Conservation (phyloP, 768 basidiomycete species). For the Astraeus odoratus region DNA sequence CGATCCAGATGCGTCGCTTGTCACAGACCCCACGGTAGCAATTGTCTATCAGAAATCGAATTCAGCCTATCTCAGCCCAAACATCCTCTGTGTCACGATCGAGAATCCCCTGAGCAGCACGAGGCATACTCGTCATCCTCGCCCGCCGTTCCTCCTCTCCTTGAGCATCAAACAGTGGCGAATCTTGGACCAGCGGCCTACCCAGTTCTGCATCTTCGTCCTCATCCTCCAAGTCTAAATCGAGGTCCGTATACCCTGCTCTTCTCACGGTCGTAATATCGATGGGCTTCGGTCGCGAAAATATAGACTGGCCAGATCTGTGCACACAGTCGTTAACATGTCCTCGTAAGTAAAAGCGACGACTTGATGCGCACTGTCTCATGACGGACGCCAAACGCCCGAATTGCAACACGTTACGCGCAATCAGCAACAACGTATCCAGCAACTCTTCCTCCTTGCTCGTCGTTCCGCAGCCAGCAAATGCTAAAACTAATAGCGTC, state of each 20-base stretch:
- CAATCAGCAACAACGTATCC: conserved; percentile 87
- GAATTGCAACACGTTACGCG: conserved; percentile 90
- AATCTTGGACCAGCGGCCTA: conserved; percentile 51
- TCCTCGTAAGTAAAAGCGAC: not conserved
- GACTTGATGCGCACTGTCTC: conserved; percentile 64
- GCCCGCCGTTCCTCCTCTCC: conserved; percentile 27
- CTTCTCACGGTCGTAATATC: conserved; percentile 68
- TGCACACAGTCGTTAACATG: conserved; percentile 6
- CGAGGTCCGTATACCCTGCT: conserved; percentile 53
- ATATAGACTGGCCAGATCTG: conserved; percentile 86
- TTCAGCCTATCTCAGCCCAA: conserved; percentile 61
- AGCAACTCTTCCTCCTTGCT: conserved; percentile 93
- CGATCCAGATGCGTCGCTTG: not conserved
- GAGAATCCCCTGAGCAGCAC: conserved; percentile 43
- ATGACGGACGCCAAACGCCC: conserved; percentile 87
- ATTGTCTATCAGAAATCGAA: not conserved
- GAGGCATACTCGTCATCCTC: conserved; percentile 51
- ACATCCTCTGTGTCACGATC: conserved; percentile 62
- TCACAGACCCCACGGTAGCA: not conserved
- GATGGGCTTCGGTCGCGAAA: conserved; percentile 79
- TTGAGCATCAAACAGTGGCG: conserved; percentile 58
- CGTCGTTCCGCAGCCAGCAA: conserved; percentile 74
- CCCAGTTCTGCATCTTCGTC: conserved; percentile 49
- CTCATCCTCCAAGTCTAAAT: conserved; percentile 65
- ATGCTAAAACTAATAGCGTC: conserved; percentile 82